A percentile compares a stretch with the other conserved stretches of the same genome.
Evolutionary conservation across 164 flowering plant genomes (phyloP).

Genomic region (Sedum album): DNA sequence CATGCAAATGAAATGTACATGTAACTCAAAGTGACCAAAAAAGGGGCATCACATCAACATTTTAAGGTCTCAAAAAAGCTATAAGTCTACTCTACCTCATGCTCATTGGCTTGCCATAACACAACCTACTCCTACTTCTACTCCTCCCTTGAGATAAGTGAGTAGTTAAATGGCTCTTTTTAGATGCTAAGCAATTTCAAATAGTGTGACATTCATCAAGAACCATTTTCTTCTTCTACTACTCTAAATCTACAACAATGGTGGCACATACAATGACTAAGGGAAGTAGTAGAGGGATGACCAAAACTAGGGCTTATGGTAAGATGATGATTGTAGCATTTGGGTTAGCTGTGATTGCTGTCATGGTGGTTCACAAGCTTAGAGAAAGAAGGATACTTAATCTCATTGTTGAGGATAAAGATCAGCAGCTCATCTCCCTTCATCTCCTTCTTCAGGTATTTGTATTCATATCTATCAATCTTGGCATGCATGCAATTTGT

Average conservation of each 20-base stretch:
- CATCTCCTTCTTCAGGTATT: conserved; percentile 59
- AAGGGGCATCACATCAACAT: too few species aligned
- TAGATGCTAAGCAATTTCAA: conserved; percentile 26
- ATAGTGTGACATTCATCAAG: not conserved
- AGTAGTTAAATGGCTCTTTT: conserved; percentile 25
- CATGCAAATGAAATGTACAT: not conserved
- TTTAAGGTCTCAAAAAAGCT: too few species aligned
- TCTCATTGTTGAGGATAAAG: conserved; percentile 53
- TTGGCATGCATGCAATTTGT: not conserved
- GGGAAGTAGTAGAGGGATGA: conserved; percentile 17
- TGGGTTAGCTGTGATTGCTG: conserved; percentile 55
- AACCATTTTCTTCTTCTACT: not conserved
- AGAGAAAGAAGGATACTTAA: conserved; percentile 53
- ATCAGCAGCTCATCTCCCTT: conserved; percentile 43
- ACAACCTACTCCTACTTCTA: too few species aligned
- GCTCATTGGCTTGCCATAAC: conserved; percentile 10
- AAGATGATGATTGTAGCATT: conserved; percentile 53
- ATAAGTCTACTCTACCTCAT: not conserved
- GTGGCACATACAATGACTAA: conserved; percentile 18
- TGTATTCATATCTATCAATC: not conserved
- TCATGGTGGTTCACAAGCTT: conserved; percentile 57
- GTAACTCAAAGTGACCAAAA: not conserved
- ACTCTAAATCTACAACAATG: conserved; percentile 11
- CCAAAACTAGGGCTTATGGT: conserved; percentile 44
- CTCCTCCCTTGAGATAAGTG: not conserved